Evolutionary conservation across 202 grass and related monocot species (phyloP), one percentile per base, ranked within the genome.

Genomic region (Tripidium arundinaceum): DNA sequence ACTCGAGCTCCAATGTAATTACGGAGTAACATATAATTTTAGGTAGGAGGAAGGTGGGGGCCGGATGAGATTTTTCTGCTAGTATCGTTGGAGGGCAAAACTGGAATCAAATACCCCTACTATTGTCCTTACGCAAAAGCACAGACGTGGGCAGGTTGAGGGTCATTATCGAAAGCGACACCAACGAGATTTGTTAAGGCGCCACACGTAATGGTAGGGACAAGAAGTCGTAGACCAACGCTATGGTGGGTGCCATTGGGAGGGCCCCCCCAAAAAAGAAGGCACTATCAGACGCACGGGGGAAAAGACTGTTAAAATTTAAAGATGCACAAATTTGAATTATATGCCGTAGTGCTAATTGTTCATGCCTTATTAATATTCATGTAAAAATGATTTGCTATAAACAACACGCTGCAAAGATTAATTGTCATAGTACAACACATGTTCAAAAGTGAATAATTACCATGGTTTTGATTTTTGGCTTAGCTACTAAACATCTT

Each of bases 191-290:
- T 74, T 75, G 31, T 62, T 47, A 82, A 64, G 31, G n/a, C 1
- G 22, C 29, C 33, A 75, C 70, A 57, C 47, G 58, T 75, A 75
- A 75, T 47, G 60, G 70, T 42, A 64, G 61, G 80, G 59, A 26
- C 43, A 14, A 64, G 1, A 63, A 57, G 22, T 58, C 45, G 27
- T 58, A 31, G 68, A 24, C 34, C 22, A 15, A 83, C 14, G 60
- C 33, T 54, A 27, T 39, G 28, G 36, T 41, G 80, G 58, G 69
- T 73, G 58, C 28, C 25, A 6, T 26, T 52, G n/a, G 33, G 12
- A 63, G 4, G 21, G 41, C 12, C 19, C 61, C n/a, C 43, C 46
- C 3, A 64, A 15, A n/a, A 37, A 11, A 29, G 9, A 49, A n/a
- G 8, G 43, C 15, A 49, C 68, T 31, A 71, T 28, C 42, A n/a